Evolutionary conservation across 441 rosid genomes (phyloP).

Genomic region (Gossypium davidsonii): DNA sequence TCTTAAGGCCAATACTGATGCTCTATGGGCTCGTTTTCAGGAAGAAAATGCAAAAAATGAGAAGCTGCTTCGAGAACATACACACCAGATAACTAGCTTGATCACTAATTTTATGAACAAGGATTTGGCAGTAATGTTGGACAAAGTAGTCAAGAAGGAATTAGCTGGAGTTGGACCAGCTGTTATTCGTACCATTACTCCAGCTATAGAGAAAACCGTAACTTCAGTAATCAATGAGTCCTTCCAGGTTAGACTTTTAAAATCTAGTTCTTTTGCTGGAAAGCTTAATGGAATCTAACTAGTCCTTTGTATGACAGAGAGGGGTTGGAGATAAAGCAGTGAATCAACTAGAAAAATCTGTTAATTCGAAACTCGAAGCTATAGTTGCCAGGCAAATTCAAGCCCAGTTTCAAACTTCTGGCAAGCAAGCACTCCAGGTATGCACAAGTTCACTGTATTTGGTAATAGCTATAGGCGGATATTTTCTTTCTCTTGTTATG

Average conservation of each 20-base stretch:
- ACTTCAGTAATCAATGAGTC: constrained; percentile 63
- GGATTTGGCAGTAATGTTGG: constrained; percentile 55
- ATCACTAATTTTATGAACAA: constrained; percentile 54
- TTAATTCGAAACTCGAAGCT: constrained; percentile 52
- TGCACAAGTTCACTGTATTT: constrained; percentile 7
- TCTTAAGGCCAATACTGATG: constrained; percentile 65
- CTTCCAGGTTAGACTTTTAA: constrained; percentile 64
- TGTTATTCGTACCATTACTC: constrained; percentile 50
- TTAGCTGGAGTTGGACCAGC: constrained; percentile 50
- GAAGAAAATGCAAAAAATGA: constrained; percentile 70
- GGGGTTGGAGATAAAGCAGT: constrained; percentile 62
- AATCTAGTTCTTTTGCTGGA: constrained; percentile 15
- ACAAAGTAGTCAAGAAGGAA: constrained; percentile 73
- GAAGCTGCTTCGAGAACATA: constrained; percentile 49
- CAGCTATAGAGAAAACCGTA: constrained; percentile 66
- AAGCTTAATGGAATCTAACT: constrained; percentile 10
- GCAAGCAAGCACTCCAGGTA: constrained; percentile 68
- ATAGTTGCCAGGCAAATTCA: constrained; percentile 55
- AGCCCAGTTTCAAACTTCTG: constrained; percentile 67
- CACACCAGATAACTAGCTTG: constrained; percentile 53
- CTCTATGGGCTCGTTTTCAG: constrained; percentile 76
- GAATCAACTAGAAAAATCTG: constrained; percentile 55
- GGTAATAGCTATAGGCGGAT: constrained; percentile 2
- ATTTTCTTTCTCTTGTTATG: background rate
- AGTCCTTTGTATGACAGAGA: constrained; percentile 42